Conservation (phyloP, 768 basidiomycete genomes). For the Suillus ampliporus region DNA sequence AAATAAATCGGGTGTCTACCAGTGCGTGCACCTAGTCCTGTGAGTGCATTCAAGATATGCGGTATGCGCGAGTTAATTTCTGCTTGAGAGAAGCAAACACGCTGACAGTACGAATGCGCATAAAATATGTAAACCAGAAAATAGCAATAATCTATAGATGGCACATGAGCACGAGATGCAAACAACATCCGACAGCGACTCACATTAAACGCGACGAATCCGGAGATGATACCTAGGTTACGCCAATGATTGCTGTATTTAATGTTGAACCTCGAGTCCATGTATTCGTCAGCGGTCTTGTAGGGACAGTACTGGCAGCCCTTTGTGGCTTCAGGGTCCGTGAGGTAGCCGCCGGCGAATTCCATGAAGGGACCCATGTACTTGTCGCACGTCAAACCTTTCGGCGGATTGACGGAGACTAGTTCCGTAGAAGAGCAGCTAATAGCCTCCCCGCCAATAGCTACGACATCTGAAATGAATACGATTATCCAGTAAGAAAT, state of each 20-base stretch:
- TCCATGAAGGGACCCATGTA: conserved; percentile 51
- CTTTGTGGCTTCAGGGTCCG: conserved; percentile 42
- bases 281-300: conserved; percentile 61
- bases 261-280: conserved; percentile 55
- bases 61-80: not conserved
- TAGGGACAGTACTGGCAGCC: conserved; percentile 62
- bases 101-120: conserved; percentile 32
- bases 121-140: conserved; percentile 35
- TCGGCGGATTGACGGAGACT: conserved; percentile 54
- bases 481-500: no score
- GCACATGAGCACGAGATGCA: no score
- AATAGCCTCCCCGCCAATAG: conserved; percentile 53
- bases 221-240: conserved; percentile 43
- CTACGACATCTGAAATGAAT: conserved; percentile 33
- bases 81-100: not conserved
- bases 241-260: conserved; percentile 56
- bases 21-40: no score
- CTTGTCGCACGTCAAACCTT: conserved; percentile 50
- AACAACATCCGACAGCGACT: conserved; percentile 44
- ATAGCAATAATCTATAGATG: conserved; percentile 29
- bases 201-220: no score
- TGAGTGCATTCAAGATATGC: no score
- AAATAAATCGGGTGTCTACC: no score
- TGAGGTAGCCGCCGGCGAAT: conserved; percentile 51
- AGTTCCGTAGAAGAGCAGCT: conserved; percentile 65